Evolutionary conservation across 1,139 yeast genomes (phyloP).

Genomic region (Zygosaccharomyces sapae): DNA sequence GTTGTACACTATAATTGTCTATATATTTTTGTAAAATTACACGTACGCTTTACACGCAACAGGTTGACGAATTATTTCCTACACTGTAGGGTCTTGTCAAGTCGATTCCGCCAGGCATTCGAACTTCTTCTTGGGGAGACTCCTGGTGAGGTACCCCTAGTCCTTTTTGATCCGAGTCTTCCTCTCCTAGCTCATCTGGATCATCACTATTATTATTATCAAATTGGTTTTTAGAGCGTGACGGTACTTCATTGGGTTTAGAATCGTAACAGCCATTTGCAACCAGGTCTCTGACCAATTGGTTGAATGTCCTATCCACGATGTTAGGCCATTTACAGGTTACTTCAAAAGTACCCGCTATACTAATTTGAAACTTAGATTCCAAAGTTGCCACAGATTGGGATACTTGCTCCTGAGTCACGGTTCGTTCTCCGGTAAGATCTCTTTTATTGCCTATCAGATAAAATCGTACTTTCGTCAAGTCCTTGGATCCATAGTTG

Average conservation of each 20-base stretch:
- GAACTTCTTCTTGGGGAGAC: background rate
- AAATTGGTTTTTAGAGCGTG: background rate
- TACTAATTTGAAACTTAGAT: slow-evolving; percentile 22
- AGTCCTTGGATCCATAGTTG: slow-evolving; percentile 28
- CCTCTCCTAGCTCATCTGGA: background rate
- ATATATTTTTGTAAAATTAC: background rate
- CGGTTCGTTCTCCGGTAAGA: slow-evolving; percentile 31
- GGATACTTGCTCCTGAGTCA: slow-evolving; percentile 33
- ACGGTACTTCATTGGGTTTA: slow-evolving; percentile 4
- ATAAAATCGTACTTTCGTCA: slow-evolving; percentile 36
- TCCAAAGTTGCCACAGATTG: slow-evolving; percentile 25
- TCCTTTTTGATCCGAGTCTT: background rate
- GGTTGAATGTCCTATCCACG: slow-evolving; percentile 31
- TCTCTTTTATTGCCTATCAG: slow-evolving; percentile 45
- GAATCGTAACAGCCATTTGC: slow-evolving; percentile 34
- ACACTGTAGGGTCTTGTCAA: slow-evolving; percentile 1
- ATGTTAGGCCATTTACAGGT: slow-evolving; percentile 35
- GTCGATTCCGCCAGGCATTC: slow-evolving; percentile 4
- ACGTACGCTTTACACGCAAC: slow-evolving; percentile 16
- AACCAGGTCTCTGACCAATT: slow-evolving; percentile 32
- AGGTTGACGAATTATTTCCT: slow-evolving; percentile 13
- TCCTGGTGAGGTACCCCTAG: background rate
- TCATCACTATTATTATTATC: slow-evolving; percentile 1
- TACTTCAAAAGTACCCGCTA: slow-evolving; percentile 36
- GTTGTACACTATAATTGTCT: background rate